Percentiles rank a stretch among this genome's conserved stretches.
Conservation (phyloP, 2,329 filamentous ascomycete species). For the Chrysoporthe puriensis region DNA sequence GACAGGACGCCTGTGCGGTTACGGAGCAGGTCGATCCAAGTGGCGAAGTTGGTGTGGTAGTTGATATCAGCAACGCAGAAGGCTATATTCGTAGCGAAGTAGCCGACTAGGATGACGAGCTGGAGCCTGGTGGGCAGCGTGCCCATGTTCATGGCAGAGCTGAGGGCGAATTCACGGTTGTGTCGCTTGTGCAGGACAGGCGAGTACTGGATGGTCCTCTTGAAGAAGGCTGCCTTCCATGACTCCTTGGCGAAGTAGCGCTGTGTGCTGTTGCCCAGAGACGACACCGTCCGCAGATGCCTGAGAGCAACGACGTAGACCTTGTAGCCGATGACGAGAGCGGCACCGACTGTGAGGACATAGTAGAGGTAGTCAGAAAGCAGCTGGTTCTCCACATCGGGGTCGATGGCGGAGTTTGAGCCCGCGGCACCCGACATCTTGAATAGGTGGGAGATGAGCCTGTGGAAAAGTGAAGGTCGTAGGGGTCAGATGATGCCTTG, state of each 20-base stretch:
- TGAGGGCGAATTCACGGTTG: conserved; percentile 70
- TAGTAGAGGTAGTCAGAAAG: conserved; percentile 65
- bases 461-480: background rate
- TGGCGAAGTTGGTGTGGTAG: conserved; percentile 52
- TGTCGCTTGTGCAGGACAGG: conserved; percentile 76
- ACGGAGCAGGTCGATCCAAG: conserved; percentile 56
- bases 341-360: conserved; percentile 66
- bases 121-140: conserved; percentile 82
- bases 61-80: conserved; percentile 74
- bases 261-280: conserved; percentile 78
- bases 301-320: conserved; percentile 61
- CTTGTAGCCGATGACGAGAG: conserved; percentile 69
- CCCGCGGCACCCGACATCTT: conserved; percentile 31
- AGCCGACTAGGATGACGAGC: conserved; percentile 67
- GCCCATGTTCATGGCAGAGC: conserved; percentile 62
- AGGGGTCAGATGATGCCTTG: background rate
- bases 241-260: conserved; percentile 72
- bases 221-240: conserved; percentile 59
- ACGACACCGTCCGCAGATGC: conserved; percentile 74
- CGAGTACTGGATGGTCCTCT: conserved; percentile 69
- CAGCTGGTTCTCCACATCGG: conserved; percentile 52
- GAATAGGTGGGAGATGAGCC: background rate
- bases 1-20: conserved; percentile 73
- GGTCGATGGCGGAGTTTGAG: conserved; percentile 38
- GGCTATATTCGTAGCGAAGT: conserved; percentile 73